A percentile compares a stretch with the other conserved stretches of the same genome.
phyloP scores from a whole-genome alignment of 2,329 filamentous ascomycete species.

The Ceratocystis smalleyi region DNA sequence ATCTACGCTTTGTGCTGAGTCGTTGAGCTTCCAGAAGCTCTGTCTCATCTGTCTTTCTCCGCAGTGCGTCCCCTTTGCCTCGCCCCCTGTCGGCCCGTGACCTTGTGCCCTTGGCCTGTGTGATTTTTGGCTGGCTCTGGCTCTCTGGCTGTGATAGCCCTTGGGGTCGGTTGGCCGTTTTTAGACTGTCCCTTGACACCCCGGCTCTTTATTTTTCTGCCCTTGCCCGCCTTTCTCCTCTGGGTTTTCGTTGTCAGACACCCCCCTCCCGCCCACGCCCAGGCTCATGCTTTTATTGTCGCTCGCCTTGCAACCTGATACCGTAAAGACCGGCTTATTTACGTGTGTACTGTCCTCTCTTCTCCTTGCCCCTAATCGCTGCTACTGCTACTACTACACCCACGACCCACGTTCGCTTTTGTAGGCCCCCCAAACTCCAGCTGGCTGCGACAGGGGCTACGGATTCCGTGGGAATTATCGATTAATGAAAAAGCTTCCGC shows the following conservation, averaged over 20 bases:
- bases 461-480: not conserved
- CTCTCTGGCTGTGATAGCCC: too few species aligned
- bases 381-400: not conserved
- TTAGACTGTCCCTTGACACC: not conserved
- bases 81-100: not conserved
- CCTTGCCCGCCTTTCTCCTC: not conserved
- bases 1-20: too few species aligned
- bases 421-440: not conserved
- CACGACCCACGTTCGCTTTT: not conserved
- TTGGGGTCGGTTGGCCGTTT: not conserved
- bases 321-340: not conserved
- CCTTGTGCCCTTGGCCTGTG: not conserved
- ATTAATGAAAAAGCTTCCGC: constrained; percentile 1
- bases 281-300: too few species aligned
- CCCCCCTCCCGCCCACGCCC: not conserved
- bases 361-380: not conserved
- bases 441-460: constrained; percentile 3
- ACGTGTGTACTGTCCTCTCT: not conserved
- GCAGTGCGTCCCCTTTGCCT: not conserved
- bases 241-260: not conserved
- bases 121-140: not conserved
- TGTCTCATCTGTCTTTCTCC: not conserved
- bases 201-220: not conserved
- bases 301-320: not conserved
- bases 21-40: not conserved